Evolutionary conservation across 805 yeast species (phyloP).

Genomic region (Maudiozyma bulderi): DNA sequence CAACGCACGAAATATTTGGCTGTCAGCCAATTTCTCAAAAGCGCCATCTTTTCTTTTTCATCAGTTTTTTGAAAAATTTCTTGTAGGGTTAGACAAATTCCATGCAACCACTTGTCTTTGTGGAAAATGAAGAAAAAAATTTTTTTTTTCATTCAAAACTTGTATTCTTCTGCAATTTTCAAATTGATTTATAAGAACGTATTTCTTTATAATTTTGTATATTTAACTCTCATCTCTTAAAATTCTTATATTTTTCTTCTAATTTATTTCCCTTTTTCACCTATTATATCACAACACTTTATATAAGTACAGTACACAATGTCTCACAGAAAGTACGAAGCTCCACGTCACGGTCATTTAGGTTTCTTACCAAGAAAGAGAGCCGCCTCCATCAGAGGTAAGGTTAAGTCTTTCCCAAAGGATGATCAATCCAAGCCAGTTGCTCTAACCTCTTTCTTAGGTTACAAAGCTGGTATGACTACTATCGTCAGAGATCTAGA

Average conservation of each 20-base stretch:
- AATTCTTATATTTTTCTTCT: background rate
- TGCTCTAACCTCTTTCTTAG: constrained; percentile 98
- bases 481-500: constrained; percentile 99
- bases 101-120: background rate
- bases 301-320: constrained; percentile 31
- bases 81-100: background rate
- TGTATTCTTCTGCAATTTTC: no score
- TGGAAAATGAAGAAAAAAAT: no score
- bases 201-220: background rate
- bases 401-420: constrained; percentile 98
- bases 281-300: constrained; percentile 5
- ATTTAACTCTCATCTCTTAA: background rate
- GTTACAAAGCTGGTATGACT: constrained; percentile 99
- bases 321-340: constrained; percentile 99
- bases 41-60: background rate
- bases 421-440: constrained; percentile 97
- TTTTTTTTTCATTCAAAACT: background rate
- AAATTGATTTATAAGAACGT: no score
- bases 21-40: background rate
- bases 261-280: background rate
- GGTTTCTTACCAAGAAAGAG: constrained; percentile 99
- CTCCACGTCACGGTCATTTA: constrained; percentile 99
- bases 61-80: background rate
- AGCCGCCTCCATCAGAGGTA: constrained; percentile 96
- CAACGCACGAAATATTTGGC: background rate